Evolutionary conservation across 495 filamentous ascomycete genomes (phyloP).

Genomic region (Daldinia caldariorum): DNA sequence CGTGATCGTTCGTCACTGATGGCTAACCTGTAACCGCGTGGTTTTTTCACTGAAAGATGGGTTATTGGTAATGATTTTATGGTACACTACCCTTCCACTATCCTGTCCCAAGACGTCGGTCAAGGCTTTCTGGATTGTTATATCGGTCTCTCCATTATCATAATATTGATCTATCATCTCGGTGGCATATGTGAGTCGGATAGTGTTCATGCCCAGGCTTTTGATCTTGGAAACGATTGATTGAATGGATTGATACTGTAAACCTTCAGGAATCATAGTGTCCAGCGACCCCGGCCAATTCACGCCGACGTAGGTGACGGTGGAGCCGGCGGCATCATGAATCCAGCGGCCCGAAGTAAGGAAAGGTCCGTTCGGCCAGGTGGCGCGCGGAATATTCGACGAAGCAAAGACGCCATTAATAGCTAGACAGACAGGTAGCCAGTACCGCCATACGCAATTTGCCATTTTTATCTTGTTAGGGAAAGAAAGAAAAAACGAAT

Average conservation of each 20-base stretch:
- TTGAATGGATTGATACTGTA: slow-evolving; percentile 63
- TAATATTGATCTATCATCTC: slow-evolving; percentile 67
- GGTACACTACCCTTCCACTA: slow-evolving; percentile 55
- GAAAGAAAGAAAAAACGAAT: slow-evolving; percentile 12
- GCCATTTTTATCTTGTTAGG: slow-evolving; percentile 9
- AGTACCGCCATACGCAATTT: slow-evolving; percentile 11
- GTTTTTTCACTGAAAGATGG: slow-evolving; percentile 56
- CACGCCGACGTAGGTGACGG: slow-evolving; percentile 61
- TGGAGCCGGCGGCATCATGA: slow-evolving; percentile 54
- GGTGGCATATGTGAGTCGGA: slow-evolving; percentile 66
- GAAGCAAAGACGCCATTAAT: slow-evolving; percentile 23
- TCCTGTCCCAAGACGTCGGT: slow-evolving; percentile 53
- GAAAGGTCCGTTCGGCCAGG: slow-evolving; percentile 51
- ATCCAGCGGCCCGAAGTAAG: slow-evolving; percentile 60
- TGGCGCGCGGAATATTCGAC: slow-evolving; percentile 29
- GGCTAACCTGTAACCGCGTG: slow-evolving; percentile 55
- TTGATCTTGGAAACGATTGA: slow-evolving; percentile 61
- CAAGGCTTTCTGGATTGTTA: slow-evolving; percentile 58
- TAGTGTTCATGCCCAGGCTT: slow-evolving; percentile 61
- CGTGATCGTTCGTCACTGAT: not conserved
- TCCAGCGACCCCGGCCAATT: slow-evolving; percentile 68
- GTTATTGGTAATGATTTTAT: slow-evolving; percentile 57
- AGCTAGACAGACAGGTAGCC: slow-evolving; percentile 19
- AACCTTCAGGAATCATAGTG: slow-evolving; percentile 67
- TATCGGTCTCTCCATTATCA: slow-evolving; percentile 58